Percentiles rank a stretch among this genome's conserved stretches.
These are phyloP conservation scores for Begonia fuchsioides DNA, from an alignment of 306 rosid species.

Conservation along the genomic window DNA sequence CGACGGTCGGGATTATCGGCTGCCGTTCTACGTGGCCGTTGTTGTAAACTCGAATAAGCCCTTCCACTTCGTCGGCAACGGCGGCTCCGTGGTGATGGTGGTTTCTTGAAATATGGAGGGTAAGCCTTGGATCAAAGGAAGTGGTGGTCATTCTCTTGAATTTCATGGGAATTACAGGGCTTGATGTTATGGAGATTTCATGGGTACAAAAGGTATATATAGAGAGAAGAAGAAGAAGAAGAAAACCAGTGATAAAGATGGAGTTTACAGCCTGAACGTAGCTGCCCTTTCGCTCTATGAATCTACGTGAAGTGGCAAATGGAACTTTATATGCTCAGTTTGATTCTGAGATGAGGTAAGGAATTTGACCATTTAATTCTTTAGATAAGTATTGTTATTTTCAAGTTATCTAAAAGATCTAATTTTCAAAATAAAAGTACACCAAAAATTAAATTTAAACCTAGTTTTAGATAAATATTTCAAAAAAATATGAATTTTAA, in stretches of 20 bases:
- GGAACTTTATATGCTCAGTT: background rate
- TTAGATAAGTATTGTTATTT: background rate
- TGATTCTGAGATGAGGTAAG: background rate
- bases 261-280: too few relatives aligned
- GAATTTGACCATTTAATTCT: background rate
- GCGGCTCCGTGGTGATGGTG: constrained; percentile 22
- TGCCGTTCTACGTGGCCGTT: constrained; percentile 63
- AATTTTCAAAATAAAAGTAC: background rate
- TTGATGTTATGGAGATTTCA: constrained; percentile 15
- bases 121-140: constrained; percentile 30
- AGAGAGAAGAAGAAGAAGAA: constrained; percentile 19
- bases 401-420: background rate
- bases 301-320: constrained; percentile 4
- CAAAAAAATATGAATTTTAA: too few relatives aligned
- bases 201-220: constrained; percentile 26
- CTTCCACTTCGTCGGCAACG: constrained; percentile 50
- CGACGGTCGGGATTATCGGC: constrained; percentile 38
- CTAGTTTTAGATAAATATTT: too few relatives aligned
- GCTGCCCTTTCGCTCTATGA: background rate
- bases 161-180: constrained; percentile 9
- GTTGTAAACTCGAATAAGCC: constrained; percentile 49
- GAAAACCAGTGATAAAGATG: too few relatives aligned
- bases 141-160: constrained; percentile 39
- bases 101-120: constrained; percentile 16
- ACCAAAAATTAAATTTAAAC: too few relatives aligned